Base-by-base conservation (phyloP, 371 early-diverging fungal genomes). In the Lichtheimia hyalospora region DNA sequence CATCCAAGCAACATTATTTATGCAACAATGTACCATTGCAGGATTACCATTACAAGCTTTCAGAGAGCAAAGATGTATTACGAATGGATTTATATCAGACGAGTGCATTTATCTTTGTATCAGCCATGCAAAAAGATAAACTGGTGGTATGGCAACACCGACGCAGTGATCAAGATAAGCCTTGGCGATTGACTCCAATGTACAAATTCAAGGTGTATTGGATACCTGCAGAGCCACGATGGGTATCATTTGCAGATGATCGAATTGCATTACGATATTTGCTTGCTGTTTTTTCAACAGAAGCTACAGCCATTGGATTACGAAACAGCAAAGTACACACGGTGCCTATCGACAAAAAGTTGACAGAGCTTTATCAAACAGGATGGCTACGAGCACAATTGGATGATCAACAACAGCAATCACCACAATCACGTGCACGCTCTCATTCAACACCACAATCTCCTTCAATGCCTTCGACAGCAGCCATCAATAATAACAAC, bases 161-260 rank as follows among this genome's bases (percentile, higher is more conserved):
- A 13, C 58, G 68, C 15, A 62, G 42, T 15, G 44, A 41, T n/a
- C 42, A 44, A 12, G 15, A 54, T 3, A 15, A 39, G 18, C 59
- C n/a, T 46, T 12, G 60, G 5, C 61, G 63, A 0, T 27, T 63
- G 25, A 50, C 62, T 14, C 69, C 69, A 1, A 73, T 75, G 60
- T 62, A 56, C 24, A 51, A 70, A 8, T 60, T 75, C 54, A 74
- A 74, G 34, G 73, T 62, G 0, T 79, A 72, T 53, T 79, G 80
- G 80, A 70, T 79, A 7, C 80, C 80, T 3, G 52, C 66, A 0
- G 74, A 76, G 52, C 67, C 80, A 20, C 66, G 58, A 5, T 55
- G 55, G 10, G 61, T 79, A 40, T 63, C 77, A 0, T 75, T 79
- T 68, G 80, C 80, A 14, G 80, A 79, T 27, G 80, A 79, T 54